Percentiles rank a stretch among this genome's conserved stretches.
These are phyloP conservation scores for Rubia balearica DNA, from an alignment of 305 asterid species.

Conservation along the genomic window DNA sequence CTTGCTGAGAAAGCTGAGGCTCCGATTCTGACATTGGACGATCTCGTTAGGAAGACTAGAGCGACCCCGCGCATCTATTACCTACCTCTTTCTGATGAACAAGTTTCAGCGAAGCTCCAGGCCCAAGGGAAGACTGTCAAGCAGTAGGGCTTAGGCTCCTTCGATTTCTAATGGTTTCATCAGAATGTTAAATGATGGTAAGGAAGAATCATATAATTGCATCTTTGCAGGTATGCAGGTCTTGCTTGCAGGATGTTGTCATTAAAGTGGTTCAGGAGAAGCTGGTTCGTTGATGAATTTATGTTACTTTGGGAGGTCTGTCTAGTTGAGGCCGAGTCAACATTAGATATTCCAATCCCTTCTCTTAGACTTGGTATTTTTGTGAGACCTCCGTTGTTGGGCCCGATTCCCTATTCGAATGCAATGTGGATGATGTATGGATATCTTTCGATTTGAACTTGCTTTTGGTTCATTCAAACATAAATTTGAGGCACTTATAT, in stretches of 20 bases:
- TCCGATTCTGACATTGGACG: slow-evolving; percentile 75
- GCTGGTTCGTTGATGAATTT: slow-evolving; percentile 41
- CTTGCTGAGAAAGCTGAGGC: slow-evolving; percentile 56
- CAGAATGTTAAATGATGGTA: slow-evolving; percentile 37
- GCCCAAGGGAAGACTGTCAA: slow-evolving; percentile 48
- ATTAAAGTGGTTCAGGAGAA: slow-evolving; percentile 40
- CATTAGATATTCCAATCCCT: slow-evolving; percentile 15
- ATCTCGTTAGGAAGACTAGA: slow-evolving; percentile 70
- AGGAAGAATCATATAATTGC: slow-evolving; percentile 53
- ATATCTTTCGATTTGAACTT: not conserved
- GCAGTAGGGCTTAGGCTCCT: slow-evolving; percentile 58
- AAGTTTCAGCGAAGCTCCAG: slow-evolving; percentile 62
- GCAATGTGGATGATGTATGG: slow-evolving; percentile 4
- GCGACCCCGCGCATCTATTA: slow-evolving; percentile 79
- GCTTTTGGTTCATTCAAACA: not conserved
- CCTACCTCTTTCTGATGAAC: slow-evolving; percentile 70
- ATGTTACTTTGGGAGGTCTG: slow-evolving; percentile 21
- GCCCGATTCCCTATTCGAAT: not conserved
- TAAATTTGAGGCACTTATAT: not conserved
- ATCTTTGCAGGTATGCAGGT: slow-evolving; percentile 97
- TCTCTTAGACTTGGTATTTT: not conserved
- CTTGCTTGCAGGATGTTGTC: slow-evolving; percentile 44
- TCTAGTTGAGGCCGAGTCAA: slow-evolving; percentile 27
- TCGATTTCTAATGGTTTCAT: slow-evolving; percentile 44
- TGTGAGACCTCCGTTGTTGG: not conserved